Evolutionary conservation across 1,139 yeast species (phyloP).

Genomic region (Candida sp.): DNA sequence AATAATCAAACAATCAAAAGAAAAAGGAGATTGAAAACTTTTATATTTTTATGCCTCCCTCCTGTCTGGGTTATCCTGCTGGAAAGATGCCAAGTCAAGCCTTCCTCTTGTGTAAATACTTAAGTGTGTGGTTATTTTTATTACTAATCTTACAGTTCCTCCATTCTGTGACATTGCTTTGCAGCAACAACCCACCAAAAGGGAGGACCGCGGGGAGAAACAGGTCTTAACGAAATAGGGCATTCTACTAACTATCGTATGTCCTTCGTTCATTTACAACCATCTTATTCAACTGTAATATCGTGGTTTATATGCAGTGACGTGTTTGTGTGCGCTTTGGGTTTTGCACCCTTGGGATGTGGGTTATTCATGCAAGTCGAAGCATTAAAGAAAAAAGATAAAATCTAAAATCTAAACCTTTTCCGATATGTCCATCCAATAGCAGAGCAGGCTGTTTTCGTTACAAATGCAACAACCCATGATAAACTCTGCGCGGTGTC

Average conservation of each 20-base stretch:
- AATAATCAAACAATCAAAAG: not conserved
- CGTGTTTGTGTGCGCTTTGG: not conserved
- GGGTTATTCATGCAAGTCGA: not conserved
- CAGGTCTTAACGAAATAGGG: no score
- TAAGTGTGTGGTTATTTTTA: no score
- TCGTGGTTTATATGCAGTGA: no score
- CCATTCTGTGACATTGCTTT: no score
- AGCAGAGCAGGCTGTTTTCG: not conserved
- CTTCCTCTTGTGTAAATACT: not conserved
- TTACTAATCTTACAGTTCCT: no score
- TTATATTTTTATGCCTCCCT: not conserved
- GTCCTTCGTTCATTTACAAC: no score
- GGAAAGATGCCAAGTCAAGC: not conserved
- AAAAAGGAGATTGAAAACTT: not conserved
- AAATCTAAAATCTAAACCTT: not conserved
- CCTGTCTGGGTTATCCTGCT: not conserved
- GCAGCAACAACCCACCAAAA: no score
- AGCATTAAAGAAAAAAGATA: not conserved
- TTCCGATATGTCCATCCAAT: conserved; percentile 4
- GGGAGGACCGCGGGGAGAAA: no score
- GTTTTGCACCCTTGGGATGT: not conserved
- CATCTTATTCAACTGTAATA: no score
- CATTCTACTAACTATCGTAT: no score
- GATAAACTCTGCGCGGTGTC: not conserved
- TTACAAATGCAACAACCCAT: not conserved